These are phyloP conservation scores for Xylariaceae sp. DNA, from an alignment of 2,329 filamentous ascomycete species.

Conservation along the genomic window DNA sequence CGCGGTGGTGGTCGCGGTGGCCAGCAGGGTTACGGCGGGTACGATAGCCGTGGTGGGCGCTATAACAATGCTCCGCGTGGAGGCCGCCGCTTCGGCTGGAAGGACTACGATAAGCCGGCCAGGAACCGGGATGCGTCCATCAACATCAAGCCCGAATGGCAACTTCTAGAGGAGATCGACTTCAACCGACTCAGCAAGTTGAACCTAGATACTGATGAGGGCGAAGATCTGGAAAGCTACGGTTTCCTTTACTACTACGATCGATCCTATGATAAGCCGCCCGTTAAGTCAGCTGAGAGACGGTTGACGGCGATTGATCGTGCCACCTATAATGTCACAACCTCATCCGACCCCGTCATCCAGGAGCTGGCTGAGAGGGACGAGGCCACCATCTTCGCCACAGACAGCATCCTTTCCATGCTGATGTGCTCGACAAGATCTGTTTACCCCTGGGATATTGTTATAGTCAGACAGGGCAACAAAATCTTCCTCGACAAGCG, in stretches of 20 bases:
- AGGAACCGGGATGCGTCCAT: slow-evolving; percentile 95
- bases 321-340: slow-evolving; percentile 97
- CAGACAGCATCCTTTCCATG: slow-evolving; percentile 97
- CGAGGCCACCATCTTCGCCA: slow-evolving; percentile 95
- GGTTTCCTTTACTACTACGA: slow-evolving; percentile 99
- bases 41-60: slow-evolving; percentile 76
- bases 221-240: slow-evolving; percentile 93
- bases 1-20: slow-evolving; percentile 73
- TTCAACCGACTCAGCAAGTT: slow-evolving; percentile 95
- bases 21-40: slow-evolving; percentile 69
- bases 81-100: slow-evolving; percentile 94
- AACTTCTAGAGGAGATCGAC: slow-evolving; percentile 96
- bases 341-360: slow-evolving; percentile 93
- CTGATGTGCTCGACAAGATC: slow-evolving; percentile 98
- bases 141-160: slow-evolving; percentile 95
- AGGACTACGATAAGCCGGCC: slow-evolving; percentile 97
- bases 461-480: slow-evolving; percentile 90
- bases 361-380: slow-evolving; percentile 96
- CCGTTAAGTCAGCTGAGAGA: slow-evolving; percentile 86
- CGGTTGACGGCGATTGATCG: slow-evolving; percentile 90
- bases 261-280: slow-evolving; percentile 90
- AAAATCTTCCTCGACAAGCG: slow-evolving; percentile 99
- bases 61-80: slow-evolving; percentile 74
- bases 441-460: slow-evolving; percentile 97
- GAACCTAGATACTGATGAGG: slow-evolving; percentile 92